A percentile compares a stretch with the other conserved stretches of the same genome.
Conservation (phyloP, 116 monocot species). For the Iris pallida region DNA sequence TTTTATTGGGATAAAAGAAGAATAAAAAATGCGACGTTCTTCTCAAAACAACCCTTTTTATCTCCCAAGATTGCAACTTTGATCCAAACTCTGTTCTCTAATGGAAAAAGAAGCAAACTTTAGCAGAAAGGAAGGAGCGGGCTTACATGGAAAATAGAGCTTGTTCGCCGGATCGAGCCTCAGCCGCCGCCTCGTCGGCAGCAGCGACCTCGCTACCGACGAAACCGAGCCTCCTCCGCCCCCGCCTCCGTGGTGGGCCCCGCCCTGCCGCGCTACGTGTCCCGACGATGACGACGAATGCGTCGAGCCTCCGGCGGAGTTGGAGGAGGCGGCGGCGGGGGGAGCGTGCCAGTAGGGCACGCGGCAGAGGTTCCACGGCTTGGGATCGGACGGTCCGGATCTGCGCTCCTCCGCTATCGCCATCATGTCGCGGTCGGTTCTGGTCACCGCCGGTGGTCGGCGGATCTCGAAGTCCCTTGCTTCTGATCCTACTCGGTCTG, state of each 20-base stretch:
- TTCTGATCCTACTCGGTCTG: no score
- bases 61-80: no score
- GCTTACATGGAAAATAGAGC: constrained; percentile 69
- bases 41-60: no score
- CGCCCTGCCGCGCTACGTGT: background rate
- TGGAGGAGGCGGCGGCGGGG: background rate
- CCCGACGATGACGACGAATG: background rate
- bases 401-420: constrained; percentile 15
- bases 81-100: no score
- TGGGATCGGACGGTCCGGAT: background rate
- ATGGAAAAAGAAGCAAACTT: no score
- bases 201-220: constrained; percentile 37
- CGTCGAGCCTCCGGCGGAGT: constrained; percentile 10
- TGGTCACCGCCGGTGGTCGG: background rate
- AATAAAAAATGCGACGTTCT: no score
- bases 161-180: constrained; percentile 57
- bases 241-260: no score
- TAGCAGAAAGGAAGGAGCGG: background rate
- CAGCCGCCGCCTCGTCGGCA: constrained; percentile 46
- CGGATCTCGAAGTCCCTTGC: no score
- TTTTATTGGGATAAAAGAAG: no score
- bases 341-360: constrained; percentile 26
- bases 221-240: constrained; percentile 40
- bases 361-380: constrained; percentile 25
- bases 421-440: constrained; percentile 3